phyloP scores from a whole-genome alignment of 192 early-diverging fungal species.

The Spizellomyces sp. region DNA sequence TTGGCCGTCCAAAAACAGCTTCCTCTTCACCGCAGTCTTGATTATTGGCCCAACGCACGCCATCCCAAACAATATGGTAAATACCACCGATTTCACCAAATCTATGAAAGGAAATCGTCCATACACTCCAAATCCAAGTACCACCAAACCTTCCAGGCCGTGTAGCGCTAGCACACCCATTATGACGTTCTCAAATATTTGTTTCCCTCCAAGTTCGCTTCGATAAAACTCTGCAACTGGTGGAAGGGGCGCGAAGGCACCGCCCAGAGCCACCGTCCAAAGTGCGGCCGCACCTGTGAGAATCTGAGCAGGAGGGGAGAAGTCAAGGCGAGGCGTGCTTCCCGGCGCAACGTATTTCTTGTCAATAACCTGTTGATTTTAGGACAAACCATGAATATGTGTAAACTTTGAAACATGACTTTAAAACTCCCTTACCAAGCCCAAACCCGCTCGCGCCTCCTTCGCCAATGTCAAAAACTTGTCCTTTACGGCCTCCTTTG shows the following conservation, averaged over 20 bases:
- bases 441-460: slow-evolving; percentile 15
- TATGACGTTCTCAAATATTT: slow-evolving; percentile 1
- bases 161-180: slow-evolving; percentile 14
- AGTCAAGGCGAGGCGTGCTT: background rate
- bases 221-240: slow-evolving; percentile 1
- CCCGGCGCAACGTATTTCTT: slow-evolving; percentile 20
- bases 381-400: background rate
- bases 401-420: background rate
- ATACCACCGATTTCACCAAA: background rate
- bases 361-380: background rate
- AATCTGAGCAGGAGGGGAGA: background rate
- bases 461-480: slow-evolving; percentile 10
- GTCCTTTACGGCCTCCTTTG: background rate
- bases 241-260: slow-evolving; percentile 13
- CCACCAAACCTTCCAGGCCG: slow-evolving; percentile 4
- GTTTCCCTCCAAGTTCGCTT: slow-evolving; percentile 1
- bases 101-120: slow-evolving; percentile 3
- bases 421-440: slow-evolving; percentile 10
- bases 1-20: background rate
- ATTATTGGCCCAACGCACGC: slow-evolving; percentile 5
- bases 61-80: slow-evolving; percentile 17
- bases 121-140: slow-evolving; percentile 8
- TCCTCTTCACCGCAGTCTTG: slow-evolving; percentile 18
- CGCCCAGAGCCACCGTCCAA: slow-evolving; percentile 6
- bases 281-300: background rate